Evolutionary conservation across 306 rosid genomes (phyloP).

Genomic region (Begonia masoniana): DNA sequence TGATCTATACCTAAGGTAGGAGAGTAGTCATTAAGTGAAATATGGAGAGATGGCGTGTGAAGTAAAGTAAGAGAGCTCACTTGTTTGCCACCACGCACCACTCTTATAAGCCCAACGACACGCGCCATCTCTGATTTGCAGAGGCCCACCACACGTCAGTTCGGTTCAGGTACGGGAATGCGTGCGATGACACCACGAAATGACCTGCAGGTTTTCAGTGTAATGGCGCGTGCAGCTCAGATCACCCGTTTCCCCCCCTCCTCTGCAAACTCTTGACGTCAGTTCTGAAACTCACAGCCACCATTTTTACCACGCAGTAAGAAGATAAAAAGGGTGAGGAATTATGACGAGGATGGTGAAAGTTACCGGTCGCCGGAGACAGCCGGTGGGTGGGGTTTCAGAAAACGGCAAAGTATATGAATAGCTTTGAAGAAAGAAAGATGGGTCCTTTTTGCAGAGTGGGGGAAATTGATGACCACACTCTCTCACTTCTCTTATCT

Average conservation of each 20-base stretch:
- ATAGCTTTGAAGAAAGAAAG: slow-evolving; percentile 17
- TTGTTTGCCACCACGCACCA: too few relatives aligned
- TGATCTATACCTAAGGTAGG: too few relatives aligned
- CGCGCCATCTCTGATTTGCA: slow-evolving; percentile 20
- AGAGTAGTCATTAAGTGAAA: too few relatives aligned
- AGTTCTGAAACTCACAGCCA: background rate
- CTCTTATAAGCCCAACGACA: background rate
- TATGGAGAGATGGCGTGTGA: too few relatives aligned
- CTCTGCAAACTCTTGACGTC: background rate
- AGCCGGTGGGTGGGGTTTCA: slow-evolving; percentile 29
- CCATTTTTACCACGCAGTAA: slow-evolving; percentile 8
- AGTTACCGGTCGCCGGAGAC: slow-evolving; percentile 29
- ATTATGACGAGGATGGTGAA: background rate
- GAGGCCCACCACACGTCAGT: slow-evolving; percentile 29
- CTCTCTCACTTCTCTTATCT: slow-evolving; percentile 16
- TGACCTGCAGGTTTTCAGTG: slow-evolving; percentile 25
- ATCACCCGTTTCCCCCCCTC: background rate
- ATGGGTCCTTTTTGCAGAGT: slow-evolving; percentile 13
- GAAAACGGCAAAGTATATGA: slow-evolving; percentile 44
- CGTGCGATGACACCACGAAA: slow-evolving; percentile 26
- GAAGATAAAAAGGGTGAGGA: background rate
- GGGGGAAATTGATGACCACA: slow-evolving; percentile 17
- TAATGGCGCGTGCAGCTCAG: slow-evolving; percentile 17
- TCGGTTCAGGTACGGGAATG: slow-evolving; percentile 41
- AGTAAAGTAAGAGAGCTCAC: too few relatives aligned